Percentiles rank a stretch among this genome's conserved stretches.
Evolutionary conservation across 2,329 filamentous ascomycete species (phyloP).

Genomic region (Fusarium nurragi): DNA sequence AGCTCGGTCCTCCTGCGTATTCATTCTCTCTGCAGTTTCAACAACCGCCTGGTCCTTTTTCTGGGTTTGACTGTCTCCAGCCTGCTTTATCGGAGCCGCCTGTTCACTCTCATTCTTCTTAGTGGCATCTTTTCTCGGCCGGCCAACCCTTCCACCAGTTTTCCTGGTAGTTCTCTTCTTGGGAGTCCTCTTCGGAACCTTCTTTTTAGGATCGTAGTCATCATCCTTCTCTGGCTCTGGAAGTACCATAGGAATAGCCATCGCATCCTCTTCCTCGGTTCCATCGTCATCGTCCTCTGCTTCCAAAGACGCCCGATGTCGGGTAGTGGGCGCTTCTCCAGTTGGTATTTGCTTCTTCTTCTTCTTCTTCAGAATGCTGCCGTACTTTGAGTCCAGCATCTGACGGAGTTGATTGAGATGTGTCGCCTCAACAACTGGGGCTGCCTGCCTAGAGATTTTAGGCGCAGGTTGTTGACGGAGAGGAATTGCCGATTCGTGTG

Average conservation of each 20-base stretch:
- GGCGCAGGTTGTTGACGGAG: not conserved
- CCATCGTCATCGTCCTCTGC: not conserved
- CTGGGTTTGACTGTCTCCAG: not conserved
- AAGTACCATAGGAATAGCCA: not conserved
- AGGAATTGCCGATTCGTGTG: not conserved
- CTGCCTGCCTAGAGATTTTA: no score
- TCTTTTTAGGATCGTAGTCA: conserved; percentile 23
- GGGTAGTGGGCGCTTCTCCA: not conserved
- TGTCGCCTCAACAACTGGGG: not conserved
- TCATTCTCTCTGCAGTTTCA: not conserved
- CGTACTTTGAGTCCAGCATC: conserved; percentile 11
- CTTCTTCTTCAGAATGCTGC: not conserved
- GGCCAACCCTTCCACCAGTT: not conserved
- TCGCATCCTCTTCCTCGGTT: not conserved
- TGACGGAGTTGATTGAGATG: conserved; percentile 5
- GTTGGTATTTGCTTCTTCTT: not conserved
- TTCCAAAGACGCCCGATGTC: not conserved
- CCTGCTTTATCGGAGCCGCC: not conserved
- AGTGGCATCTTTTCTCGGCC: conserved; percentile 1
- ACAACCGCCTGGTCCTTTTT: not conserved
- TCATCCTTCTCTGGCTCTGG: conserved; percentile 33
- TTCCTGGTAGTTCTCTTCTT: conserved; percentile 18
- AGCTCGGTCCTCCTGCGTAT: not conserved
- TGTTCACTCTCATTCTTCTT: not conserved
- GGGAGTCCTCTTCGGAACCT: not conserved